Conservation (phyloP, 2,329 filamentous ascomycete species). For the Allantophomopsis lycopodina region DNA sequence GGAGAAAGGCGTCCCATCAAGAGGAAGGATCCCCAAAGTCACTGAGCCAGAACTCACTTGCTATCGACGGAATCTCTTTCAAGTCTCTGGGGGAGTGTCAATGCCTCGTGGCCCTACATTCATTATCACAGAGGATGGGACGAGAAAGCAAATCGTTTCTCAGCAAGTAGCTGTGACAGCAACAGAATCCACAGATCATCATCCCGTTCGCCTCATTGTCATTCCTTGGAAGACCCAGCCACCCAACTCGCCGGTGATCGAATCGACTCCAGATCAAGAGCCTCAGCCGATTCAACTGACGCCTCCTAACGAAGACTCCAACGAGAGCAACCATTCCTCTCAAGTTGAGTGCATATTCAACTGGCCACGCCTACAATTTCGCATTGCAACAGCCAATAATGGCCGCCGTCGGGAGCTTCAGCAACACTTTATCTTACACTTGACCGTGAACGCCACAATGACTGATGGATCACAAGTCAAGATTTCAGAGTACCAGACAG, state of each 20-base stretch:
- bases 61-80: constrained; percentile 90
- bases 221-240: constrained; percentile 97
- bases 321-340: constrained; percentile 47
- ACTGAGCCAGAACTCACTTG: constrained; percentile 78
- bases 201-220: constrained; percentile 84
- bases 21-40: constrained; percentile 31
- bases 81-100: constrained; percentile 82
- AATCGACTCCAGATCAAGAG: constrained; percentile 63
- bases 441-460: constrained; percentile 76
- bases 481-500: constrained; percentile 72
- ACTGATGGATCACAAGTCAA: constrained; percentile 72
- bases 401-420: constrained; percentile 88
- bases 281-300: constrained; percentile 69
- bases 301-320: constrained; percentile 33
- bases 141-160: constrained; percentile 67
- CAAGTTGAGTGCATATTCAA: constrained; percentile 76
- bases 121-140: constrained; percentile 70
- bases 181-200: constrained; percentile 88
- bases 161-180: constrained; percentile 85
- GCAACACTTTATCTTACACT: constrained; percentile 83
- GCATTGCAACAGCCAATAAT: constrained; percentile 92
- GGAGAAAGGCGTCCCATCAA: constrained; percentile 33
- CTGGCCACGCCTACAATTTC: constrained; percentile 87
- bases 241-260: constrained; percentile 57
- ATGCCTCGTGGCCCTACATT: constrained; percentile 66